Evolutionary conservation across 2,329 filamentous ascomycete species (phyloP).

Genomic region (Cladosporium sp.): DNA sequence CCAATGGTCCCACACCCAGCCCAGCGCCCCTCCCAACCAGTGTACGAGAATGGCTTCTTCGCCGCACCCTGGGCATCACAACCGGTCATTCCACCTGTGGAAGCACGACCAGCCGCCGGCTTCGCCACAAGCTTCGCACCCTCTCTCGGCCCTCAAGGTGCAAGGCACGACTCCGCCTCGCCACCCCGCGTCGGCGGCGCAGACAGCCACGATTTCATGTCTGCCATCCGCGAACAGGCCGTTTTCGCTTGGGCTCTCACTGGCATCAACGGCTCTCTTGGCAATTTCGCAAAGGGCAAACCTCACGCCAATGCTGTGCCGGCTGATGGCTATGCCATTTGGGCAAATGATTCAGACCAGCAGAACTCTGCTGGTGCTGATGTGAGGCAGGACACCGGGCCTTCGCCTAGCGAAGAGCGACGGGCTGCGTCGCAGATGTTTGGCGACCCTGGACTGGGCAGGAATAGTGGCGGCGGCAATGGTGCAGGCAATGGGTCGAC

Average conservation of each 20-base stretch:
- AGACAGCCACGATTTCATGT: conserved; percentile 61
- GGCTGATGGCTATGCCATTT: conserved; percentile 55
- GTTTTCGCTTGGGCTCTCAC: conserved; percentile 83
- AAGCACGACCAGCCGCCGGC: conserved; percentile 28
- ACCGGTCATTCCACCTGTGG: conserved; percentile 49
- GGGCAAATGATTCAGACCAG: conserved; percentile 40
- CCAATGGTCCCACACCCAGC: conserved; percentile 61
- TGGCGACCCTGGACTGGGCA: conserved; percentile 27
- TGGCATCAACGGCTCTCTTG: conserved; percentile 72
- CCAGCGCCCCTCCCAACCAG: conserved; percentile 39
- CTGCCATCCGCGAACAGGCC: conserved; percentile 74
- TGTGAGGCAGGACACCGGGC: conserved; percentile 5
- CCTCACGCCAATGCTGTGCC: conserved; percentile 62
- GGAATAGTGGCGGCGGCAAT: conserved; percentile 17
- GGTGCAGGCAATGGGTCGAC: conserved; percentile 13
- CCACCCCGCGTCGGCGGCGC: conserved; percentile 45
- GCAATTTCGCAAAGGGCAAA: conserved; percentile 57
- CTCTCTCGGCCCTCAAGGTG: conserved; percentile 30
- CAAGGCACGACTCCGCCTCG: conserved; percentile 16
- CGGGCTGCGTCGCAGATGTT: conserved; percentile 23
- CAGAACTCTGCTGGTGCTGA: background rate
- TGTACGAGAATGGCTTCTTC: conserved; percentile 62
- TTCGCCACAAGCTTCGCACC: conserved; percentile 33
- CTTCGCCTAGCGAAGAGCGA: background rate
- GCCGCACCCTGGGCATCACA: conserved; percentile 74